Evolutionary conservation across 2,329 filamentous ascomycete genomes (phyloP), one percentile per base, ranked within the genome.

Genomic region (Drechmeria coniospora): DNA sequence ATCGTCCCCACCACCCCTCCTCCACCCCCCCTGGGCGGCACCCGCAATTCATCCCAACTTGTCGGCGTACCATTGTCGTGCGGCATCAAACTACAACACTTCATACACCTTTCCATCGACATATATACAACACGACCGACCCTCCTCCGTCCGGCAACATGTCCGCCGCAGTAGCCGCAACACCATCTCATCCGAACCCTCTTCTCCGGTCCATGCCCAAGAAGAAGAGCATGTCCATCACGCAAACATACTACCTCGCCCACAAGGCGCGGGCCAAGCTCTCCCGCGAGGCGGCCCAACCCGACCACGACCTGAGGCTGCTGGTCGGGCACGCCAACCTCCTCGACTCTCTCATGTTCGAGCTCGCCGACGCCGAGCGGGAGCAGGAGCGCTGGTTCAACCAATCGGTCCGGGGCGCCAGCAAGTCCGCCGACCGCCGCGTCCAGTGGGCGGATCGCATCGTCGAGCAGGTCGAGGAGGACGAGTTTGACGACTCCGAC

Each of bases 341-440:
- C 26, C 81, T 98, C 54, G 90, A 98, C 61, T 78, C 77, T 22
- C 64, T 98, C 50, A 95, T 95, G 90, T 71, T 90, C 42, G 65
- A 70, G 50, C 80, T 98, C 33, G 80, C 84, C 56, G 82, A 92
- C 33, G 87, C 87, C 49, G 90, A 95, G 66, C 74, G 76, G 44
- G 84, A 94, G 56, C 90, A 95, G 59, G 87, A 95, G 59, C 77
- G 73, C 41, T 94, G 86, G 86, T 95, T 94, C 76, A 92, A 94
- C 71, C 79, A 84, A 55, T 90, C 83, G 36, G 81, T 94, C 56
- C 76, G 72, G 51, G 79, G 78, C 47, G 79, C 79, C 42, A 64
- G 65, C 50, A 56, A 51, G 29, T 45, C 59, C 35, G 64, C 77
- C 41, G 68, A 80, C 36, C 71, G 69, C 52, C 81, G 81, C 59